Base-by-base conservation (phyloP, 768 basidiomycete genomes). In the Mycena crocata region DNA sequence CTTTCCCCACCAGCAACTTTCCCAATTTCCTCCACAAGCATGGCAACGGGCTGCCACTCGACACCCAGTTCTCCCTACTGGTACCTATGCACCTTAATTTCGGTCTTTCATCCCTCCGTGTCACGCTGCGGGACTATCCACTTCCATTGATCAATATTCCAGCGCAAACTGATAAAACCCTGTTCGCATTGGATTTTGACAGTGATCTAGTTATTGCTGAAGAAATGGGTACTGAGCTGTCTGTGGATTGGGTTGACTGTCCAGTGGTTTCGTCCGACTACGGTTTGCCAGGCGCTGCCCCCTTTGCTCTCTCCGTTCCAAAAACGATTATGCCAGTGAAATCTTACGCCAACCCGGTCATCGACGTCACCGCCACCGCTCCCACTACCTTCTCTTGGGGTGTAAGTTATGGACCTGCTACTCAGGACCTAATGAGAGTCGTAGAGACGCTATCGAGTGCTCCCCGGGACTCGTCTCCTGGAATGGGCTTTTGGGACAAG, bases 301-400 rank as follows among this genome's bases (percentile, higher is more conserved):
- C 86, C 7, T 84, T 96, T 50, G 81, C 81, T 28, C 77, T 96
- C 42, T 68, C 79, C 44, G 84, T 97, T 35, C 94, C 95, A 2
- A 98, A 96, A 77, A 96, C 95, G 0, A 91, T 95, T 62, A 97
- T 96, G 93, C 93, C 96, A 0, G 92, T 96, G 72, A 99, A 99
- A 79, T 93, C 91, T 10, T 98, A 96, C 73, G 93, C 93, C 1
- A 85, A 86, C 48, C 94, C 95, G 4, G 78, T 81, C 15, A 85
- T 98, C 69, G 83, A 85, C 23, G 85, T 98, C 51, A 80, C 82
- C n/a, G 88, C 91, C 6, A 79, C 85, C 24, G 83, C 81, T 34
- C 84, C 90, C 6, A 93, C 94, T 0, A 86, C 90, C 39, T 86
- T 98, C 67, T 88, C 91, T 19, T 99, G 96, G 96, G 93, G 93